These are phyloP conservation scores for Entophlyctis luteolus DNA, from an alignment of 192 early-diverging fungal species.

Conservation along the genomic window DNA sequence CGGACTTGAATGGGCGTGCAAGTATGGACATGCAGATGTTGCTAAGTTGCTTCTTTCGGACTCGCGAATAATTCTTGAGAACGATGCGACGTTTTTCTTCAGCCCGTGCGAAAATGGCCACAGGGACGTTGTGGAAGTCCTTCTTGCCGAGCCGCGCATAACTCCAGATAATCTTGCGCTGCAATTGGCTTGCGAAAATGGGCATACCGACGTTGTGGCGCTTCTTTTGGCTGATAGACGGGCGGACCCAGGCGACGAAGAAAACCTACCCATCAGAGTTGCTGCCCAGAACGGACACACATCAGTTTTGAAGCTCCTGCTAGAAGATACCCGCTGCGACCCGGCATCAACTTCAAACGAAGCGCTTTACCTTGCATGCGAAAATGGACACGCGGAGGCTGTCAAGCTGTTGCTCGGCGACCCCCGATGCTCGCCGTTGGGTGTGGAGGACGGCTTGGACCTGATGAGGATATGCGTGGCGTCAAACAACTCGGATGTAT, in stretches of 20 bases:
- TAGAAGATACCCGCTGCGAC: background rate
- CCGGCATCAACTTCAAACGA: background rate
- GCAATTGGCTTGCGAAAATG: background rate
- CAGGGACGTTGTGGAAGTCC: background rate
- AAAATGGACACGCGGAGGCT: background rate
- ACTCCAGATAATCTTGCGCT: conserved; percentile 1
- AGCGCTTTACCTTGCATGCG: background rate
- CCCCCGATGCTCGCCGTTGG: background rate
- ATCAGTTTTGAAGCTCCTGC: background rate
- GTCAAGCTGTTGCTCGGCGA: background rate
- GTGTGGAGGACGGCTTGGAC: background rate
- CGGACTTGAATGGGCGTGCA: background rate
- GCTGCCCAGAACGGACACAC: background rate
- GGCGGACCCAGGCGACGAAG: background rate
- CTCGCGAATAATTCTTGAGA: background rate
- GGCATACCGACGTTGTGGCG: background rate
- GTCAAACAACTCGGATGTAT: background rate
- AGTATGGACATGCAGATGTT: background rate
- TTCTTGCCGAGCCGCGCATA: conserved; percentile 8
- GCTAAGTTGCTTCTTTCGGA: background rate
- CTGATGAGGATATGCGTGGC: background rate
- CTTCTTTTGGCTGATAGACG: background rate
- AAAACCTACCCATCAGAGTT: background rate
- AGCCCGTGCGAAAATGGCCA: background rate
- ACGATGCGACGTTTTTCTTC: background rate